Evolutionary conservation across 2,329 filamentous ascomycete genomes (phyloP).

Genomic region (Ceratocystis destructans): DNA sequence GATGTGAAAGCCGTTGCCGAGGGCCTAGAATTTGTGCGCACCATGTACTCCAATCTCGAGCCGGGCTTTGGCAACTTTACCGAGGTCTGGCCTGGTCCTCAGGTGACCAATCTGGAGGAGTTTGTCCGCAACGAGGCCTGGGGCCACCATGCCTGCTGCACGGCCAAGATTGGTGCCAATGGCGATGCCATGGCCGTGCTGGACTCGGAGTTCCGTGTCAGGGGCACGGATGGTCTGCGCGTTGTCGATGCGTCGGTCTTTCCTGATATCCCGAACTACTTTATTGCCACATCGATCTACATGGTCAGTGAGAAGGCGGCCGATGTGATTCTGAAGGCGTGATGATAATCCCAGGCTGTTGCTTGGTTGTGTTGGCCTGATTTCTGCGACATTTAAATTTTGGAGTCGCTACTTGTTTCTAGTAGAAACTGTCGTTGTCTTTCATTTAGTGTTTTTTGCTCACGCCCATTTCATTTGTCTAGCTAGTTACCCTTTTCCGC

Average conservation of each 20-base stretch:
- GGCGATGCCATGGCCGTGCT: constrained; percentile 42
- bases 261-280: constrained; percentile 35
- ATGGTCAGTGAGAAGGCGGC: constrained; percentile 49
- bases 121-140: constrained; percentile 32
- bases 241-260: constrained; percentile 50
- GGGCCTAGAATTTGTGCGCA: constrained; percentile 25
- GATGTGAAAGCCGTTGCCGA: constrained; percentile 30
- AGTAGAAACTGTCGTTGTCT: too few species aligned
- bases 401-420: neutral
- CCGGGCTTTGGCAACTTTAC: constrained; percentile 19
- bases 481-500: too few species aligned
- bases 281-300: constrained; percentile 39
- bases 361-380: neutral
- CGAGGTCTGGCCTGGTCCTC: constrained; percentile 18
- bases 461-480: too few species aligned
- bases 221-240: constrained; percentile 39
- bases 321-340: constrained; percentile 34
- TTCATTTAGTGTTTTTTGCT: too few species aligned
- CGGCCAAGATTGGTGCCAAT: constrained; percentile 41
- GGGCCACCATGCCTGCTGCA: constrained; percentile 45
- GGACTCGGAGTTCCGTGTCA: constrained; percentile 43
- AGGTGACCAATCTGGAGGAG: constrained; percentile 24
- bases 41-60: constrained; percentile 21
- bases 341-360: neutral
- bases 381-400: neutral